Evolutionary conservation across 306 rosid species (phyloP).

Genomic region (Corylus americana): DNA sequence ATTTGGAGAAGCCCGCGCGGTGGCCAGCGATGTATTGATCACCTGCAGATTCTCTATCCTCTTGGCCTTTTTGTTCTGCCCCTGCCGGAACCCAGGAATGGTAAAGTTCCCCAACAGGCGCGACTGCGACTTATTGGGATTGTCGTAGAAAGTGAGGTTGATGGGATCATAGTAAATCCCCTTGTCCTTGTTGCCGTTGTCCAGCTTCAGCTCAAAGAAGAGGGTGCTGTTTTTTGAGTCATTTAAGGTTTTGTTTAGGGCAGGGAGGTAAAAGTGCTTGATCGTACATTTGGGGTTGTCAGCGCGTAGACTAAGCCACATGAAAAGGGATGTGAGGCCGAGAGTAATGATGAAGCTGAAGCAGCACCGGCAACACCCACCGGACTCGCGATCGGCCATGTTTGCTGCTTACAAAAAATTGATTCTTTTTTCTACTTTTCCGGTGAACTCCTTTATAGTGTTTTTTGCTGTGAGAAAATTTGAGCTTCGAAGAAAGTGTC

Average conservation of each 20-base stretch:
- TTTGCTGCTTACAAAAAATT: neutral
- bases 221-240: constrained; percentile 38
- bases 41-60: neutral
- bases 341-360: constrained; percentile 26
- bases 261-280: constrained; percentile 53
- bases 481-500: neutral
- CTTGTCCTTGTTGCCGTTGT: constrained; percentile 65
- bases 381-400: constrained; percentile 3
- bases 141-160: constrained; percentile 34
- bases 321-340: constrained; percentile 42
- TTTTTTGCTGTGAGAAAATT: neutral
- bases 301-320: constrained; percentile 35
- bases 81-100: constrained; percentile 56
- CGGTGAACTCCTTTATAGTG: no score
- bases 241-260: constrained; percentile 57
- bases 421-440: no score
- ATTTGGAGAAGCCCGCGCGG: neutral
- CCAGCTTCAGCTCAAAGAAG: constrained; percentile 30
- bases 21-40: constrained; percentile 33
- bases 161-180: constrained; percentile 64
- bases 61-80: constrained; percentile 59
- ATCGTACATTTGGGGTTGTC: constrained; percentile 54
- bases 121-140: constrained; percentile 14
- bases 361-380: constrained; percentile 37
- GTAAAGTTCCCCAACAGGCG: constrained; percentile 32